phyloP scores from a whole-genome alignment of 2,329 filamentous ascomycete genomes.

The Aphanoascus verrucosus region DNA sequence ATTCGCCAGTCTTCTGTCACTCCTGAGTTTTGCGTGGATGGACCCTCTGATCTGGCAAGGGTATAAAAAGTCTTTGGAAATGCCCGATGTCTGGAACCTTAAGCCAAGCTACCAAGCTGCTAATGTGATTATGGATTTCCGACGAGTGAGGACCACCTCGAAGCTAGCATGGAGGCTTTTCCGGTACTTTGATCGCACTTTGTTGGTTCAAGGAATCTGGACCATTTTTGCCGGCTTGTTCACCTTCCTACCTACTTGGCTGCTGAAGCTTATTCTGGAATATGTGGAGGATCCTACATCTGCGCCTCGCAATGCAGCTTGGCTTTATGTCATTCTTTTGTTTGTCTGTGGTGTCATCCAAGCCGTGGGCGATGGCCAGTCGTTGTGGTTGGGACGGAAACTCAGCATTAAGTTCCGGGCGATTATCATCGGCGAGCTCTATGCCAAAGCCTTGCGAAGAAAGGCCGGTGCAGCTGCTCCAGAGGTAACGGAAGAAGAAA shows the following conservation, averaged over 20 bases:
- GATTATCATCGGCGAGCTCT: constrained; percentile 94
- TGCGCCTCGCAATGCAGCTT: constrained; percentile 75
- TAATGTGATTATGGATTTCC: constrained; percentile 67
- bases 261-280: constrained; percentile 82
- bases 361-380: constrained; percentile 73
- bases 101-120: constrained; percentile 79
- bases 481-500: constrained; percentile 18
- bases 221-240: constrained; percentile 70
- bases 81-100: constrained; percentile 85
- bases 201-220: constrained; percentile 70
- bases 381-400: constrained; percentile 85
- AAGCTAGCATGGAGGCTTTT: constrained; percentile 69
- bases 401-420: constrained; percentile 87
- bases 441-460: constrained; percentile 84
- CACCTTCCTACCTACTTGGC: constrained; percentile 80
- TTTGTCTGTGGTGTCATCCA: constrained; percentile 73
- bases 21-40: constrained; percentile 82
- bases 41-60: constrained; percentile 82
- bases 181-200: constrained; percentile 66
- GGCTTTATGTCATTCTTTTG: constrained; percentile 88
- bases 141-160: constrained; percentile 71
- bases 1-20: constrained; percentile 75
- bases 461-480: constrained; percentile 70
- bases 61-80: constrained; percentile 71
- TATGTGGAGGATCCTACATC: constrained; percentile 76